Evolutionary conservation across 2,329 filamentous ascomycete species (phyloP).

Genomic region (Exophiala oligosperma): DNA sequence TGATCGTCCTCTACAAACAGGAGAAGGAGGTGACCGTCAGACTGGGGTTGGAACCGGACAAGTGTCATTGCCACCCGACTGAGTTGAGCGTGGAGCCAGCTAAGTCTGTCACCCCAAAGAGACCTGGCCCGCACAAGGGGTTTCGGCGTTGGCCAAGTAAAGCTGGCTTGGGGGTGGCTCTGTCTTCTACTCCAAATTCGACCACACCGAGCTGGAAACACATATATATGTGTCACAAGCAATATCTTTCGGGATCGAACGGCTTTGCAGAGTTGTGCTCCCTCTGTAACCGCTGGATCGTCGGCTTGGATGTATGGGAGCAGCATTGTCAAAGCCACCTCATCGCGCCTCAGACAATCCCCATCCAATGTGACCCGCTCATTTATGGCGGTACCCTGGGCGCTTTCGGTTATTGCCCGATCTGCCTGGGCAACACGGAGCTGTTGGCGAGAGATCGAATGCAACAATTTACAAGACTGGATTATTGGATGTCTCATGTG

Average conservation of each 20-base stretch:
- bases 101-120: neutral
- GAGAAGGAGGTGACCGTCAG: slow-evolving; percentile 23
- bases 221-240: slow-evolving; percentile 28
- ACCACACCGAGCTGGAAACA: slow-evolving; percentile 20
- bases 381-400: slow-evolving; percentile 10
- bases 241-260: slow-evolving; percentile 16
- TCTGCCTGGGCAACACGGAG: slow-evolving; percentile 7
- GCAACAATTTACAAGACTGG: slow-evolving; percentile 10
- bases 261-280: slow-evolving; percentile 30
- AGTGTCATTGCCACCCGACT: slow-evolving; percentile 20
- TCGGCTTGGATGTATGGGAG: slow-evolving; percentile 18
- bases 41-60: slow-evolving; percentile 28
- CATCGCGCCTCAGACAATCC: slow-evolving; percentile 25
- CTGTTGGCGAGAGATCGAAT: slow-evolving; percentile 4
- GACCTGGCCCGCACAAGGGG: neutral
- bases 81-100: slow-evolving; percentile 6
- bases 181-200: neutral
- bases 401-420: slow-evolving; percentile 13
- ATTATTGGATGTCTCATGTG: slow-evolving; percentile 6
- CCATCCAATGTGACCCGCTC: slow-evolving; percentile 11
- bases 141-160: slow-evolving; percentile 1
- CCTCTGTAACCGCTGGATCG: slow-evolving; percentile 28
- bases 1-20: slow-evolving; percentile 26
- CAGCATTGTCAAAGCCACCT: slow-evolving; percentile 27
- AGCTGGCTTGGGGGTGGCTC: slow-evolving; percentile 1